These are phyloP conservation scores for Phyllosticta citrichinensis DNA, from an alignment of 2,329 filamentous ascomycete genomes.

Conservation along the genomic window DNA sequence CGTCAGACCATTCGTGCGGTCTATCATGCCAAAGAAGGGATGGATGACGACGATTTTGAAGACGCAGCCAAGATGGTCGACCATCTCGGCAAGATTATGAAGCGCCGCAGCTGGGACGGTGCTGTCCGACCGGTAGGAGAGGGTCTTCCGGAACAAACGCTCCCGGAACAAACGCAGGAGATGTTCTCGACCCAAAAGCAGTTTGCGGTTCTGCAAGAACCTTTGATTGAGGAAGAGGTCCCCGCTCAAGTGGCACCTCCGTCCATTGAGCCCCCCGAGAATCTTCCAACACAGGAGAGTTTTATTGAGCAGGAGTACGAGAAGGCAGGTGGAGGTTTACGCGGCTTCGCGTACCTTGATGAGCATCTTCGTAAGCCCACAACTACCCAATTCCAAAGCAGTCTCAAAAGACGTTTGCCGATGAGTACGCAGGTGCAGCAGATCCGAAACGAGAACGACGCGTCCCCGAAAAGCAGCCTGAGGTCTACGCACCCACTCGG, in stretches of 20 bases:
- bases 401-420: neutral
- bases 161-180: neutral
- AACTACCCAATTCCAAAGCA: neutral
- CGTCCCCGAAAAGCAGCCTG: neutral
- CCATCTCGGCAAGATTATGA: constrained; percentile 80
- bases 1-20: constrained; percentile 80
- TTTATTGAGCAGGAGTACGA: neutral
- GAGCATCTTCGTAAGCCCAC: neutral
- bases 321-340: neutral
- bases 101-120: constrained; percentile 42
- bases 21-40: constrained; percentile 80
- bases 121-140: neutral
- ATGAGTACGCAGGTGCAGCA: neutral
- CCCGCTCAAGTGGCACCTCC: neutral
- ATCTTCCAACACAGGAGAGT: neutral
- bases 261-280: neutral
- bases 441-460: neutral
- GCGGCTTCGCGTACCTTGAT: neutral
- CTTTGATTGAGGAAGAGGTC: neutral
- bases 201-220: neutral
- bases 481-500: neutral
- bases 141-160: neutral
- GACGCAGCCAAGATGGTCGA: constrained; percentile 85
- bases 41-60: constrained; percentile 91
- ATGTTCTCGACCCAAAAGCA: neutral